Evolutionary conservation across 768 basidiomycete genomes (phyloP).

Genomic region (Amanita polypyramis): DNA sequence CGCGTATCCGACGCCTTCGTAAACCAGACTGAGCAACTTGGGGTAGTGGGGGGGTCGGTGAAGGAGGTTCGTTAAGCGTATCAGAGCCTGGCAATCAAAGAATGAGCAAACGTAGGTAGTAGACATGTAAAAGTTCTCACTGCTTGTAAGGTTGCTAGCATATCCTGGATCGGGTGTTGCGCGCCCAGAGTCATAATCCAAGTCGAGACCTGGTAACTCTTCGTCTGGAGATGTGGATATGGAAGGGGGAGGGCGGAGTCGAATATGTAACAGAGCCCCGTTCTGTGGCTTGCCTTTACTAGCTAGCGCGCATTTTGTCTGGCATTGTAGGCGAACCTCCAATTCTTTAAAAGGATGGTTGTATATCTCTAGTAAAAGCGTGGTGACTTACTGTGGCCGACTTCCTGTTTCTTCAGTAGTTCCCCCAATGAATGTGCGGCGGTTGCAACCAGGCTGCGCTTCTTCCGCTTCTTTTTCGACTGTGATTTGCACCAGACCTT

Average conservation of each 20-base stretch:
- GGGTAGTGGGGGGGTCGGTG: constrained; percentile 6
- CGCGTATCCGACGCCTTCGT: constrained; percentile 21
- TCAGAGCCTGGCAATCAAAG: not conserved
- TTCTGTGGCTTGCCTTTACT: constrained; percentile 33
- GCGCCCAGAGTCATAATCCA: not conserved
- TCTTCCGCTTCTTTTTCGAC: constrained; percentile 55
- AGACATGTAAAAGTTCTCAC: not conserved
- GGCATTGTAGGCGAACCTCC: constrained; percentile 37
- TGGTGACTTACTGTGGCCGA: constrained; percentile 29
- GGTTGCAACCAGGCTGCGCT: constrained; percentile 42
- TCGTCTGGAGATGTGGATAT: not conserved
- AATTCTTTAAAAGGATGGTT: constrained; percentile 17
- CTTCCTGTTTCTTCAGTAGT: constrained; percentile 36
- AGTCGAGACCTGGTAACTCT: not conserved
- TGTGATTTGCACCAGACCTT: constrained; percentile 46
- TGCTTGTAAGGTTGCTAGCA: not conserved
- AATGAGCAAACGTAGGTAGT: not conserved
- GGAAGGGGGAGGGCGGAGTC: constrained; percentile 15
- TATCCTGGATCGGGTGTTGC: constrained; percentile 1
- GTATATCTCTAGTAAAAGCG: not conserved
- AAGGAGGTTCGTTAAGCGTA: constrained; percentile 9
- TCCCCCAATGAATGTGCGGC: constrained; percentile 42
- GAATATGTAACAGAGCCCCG: constrained; percentile 22
- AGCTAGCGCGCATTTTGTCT: constrained; percentile 20
- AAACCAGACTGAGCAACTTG: constrained; percentile 10